These are phyloP conservation scores for Didymella arachidicola DNA, from an alignment of 2,329 filamentous ascomycete species.

Conservation along the genomic window DNA sequence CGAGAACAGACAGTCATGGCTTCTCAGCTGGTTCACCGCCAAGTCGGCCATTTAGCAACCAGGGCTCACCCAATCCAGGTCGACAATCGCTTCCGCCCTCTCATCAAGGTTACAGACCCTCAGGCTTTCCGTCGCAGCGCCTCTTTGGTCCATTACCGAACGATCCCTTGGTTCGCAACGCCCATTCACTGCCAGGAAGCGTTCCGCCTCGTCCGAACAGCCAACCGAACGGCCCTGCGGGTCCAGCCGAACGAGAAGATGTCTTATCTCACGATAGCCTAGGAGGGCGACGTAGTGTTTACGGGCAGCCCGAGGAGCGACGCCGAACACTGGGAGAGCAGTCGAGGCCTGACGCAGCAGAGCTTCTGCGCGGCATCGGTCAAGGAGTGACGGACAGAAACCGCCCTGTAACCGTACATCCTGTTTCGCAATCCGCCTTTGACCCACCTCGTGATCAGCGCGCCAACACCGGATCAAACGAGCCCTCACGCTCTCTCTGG, in stretches of 20 bases:
- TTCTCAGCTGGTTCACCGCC: slow-evolving; percentile 43
- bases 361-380: slow-evolving; percentile 38
- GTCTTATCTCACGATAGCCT: slow-evolving; percentile 35
- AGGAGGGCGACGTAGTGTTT: slow-evolving; percentile 37
- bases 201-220: slow-evolving; percentile 52
- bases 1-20: slow-evolving; percentile 41
- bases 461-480: slow-evolving; percentile 24
- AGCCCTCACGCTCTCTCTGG: slow-evolving; percentile 43
- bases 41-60: slow-evolving; percentile 44
- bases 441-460: slow-evolving; percentile 47
- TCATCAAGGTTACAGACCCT: slow-evolving; percentile 46
- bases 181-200: slow-evolving; percentile 34
- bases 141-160: slow-evolving; percentile 43
- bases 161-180: slow-evolving; percentile 36
- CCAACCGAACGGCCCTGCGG: slow-evolving; percentile 46
- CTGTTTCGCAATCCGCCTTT: slow-evolving; percentile 49
- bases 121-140: slow-evolving; percentile 41
- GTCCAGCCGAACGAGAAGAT: slow-evolving; percentile 34
- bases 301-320: slow-evolving; percentile 44
- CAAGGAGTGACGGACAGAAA: slow-evolving; percentile 39
- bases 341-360: slow-evolving; percentile 42
- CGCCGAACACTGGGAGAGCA: slow-evolving; percentile 48
- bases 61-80: slow-evolving; percentile 47
- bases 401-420: slow-evolving; percentile 51
- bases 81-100: slow-evolving; percentile 44